Percentiles rank a stretch among this genome's conserved stretches.
Evolutionary conservation across 371 early-diverging fungal species (phyloP).

Genomic region (Coemansia sp.): DNA sequence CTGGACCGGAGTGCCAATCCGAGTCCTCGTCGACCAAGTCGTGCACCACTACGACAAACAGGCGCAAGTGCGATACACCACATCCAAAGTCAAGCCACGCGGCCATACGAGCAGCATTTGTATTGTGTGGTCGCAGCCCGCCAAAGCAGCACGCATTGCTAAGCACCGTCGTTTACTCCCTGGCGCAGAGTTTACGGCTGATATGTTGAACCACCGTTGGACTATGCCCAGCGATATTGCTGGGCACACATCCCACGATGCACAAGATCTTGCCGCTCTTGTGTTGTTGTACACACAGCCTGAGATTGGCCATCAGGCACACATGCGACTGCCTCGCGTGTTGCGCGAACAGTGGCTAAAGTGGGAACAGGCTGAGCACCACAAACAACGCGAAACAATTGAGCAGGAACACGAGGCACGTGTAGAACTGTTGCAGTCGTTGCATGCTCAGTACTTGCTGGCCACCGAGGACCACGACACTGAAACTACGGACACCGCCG

Average conservation of each 20-base stretch:
- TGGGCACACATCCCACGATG: slow-evolving; percentile 17
- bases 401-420: not conserved
- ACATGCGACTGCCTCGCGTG: slow-evolving; percentile 12
- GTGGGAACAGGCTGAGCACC: slow-evolving; percentile 14
- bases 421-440: slow-evolving; percentile 8
- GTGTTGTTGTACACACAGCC: slow-evolving; percentile 20
- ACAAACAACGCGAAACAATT: not conserved
- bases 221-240: slow-evolving; percentile 3
- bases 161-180: not conserved
- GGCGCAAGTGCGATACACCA: slow-evolving; percentile 10
- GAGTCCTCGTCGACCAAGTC: slow-evolving; percentile 10
- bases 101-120: slow-evolving; percentile 14
- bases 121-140: slow-evolving; percentile 20
- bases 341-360: slow-evolving; percentile 20
- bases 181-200: not conserved
- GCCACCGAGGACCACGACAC: not conserved
- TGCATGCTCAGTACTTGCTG: slow-evolving; percentile 7
- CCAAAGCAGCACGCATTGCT: slow-evolving; percentile 2
- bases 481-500: not conserved
- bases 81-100: not conserved
- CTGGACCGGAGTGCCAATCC: slow-evolving; percentile 23
- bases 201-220: slow-evolving; percentile 13
- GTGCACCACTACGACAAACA: slow-evolving; percentile 20
- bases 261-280: slow-evolving; percentile 15
- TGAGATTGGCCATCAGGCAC: slow-evolving; percentile 1